These are phyloP conservation scores for Erucastrum elatum DNA, from an alignment of 345 rosid genomes.

Conservation along the genomic window DNA sequence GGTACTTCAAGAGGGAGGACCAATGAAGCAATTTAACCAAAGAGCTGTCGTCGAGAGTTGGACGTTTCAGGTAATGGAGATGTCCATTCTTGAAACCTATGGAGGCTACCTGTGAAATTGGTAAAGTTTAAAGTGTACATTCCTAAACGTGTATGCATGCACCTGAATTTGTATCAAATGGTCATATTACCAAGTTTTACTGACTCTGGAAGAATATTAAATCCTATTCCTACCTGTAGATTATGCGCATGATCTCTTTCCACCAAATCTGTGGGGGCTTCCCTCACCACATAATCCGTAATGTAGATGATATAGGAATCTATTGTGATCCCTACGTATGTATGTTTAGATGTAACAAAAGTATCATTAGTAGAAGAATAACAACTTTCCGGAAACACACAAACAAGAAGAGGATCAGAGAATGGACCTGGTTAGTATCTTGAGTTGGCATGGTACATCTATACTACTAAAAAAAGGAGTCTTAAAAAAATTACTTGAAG, in stretches of 20 bases:
- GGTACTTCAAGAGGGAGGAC: constrained; percentile 42
- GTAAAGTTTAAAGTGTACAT: constrained; percentile 88
- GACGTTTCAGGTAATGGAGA: constrained; percentile 32
- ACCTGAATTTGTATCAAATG: constrained; percentile 53
- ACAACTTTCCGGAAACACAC: no score
- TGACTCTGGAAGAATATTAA: not conserved
- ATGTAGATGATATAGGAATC: constrained; percentile 68
- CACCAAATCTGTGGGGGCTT: constrained; percentile 63
- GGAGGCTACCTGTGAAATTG: constrained; percentile 87
- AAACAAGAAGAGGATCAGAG: not conserved
- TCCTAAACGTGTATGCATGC: constrained; percentile 86
- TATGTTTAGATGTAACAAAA: constrained; percentile 45
- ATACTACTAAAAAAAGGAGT: constrained; percentile 71
- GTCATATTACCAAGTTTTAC: constrained; percentile 4
- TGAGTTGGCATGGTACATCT: constrained; percentile 65
- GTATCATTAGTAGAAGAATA: not conserved
- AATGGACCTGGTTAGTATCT: constrained; percentile 86
- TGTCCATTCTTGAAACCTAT: constrained; percentile 63
- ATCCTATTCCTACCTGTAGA: constrained; percentile 71
- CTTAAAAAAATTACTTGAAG: no score
- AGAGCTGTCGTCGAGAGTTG: constrained; percentile 32
- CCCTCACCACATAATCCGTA: constrained; percentile 60
- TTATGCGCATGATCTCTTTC: constrained; percentile 72
- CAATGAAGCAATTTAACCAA: constrained; percentile 50
- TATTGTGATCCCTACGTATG: constrained; percentile 84